Evolutionary conservation across 2,329 filamentous ascomycete species (phyloP), one percentile per base, ranked within the genome.

Genomic region (Raffaelea deltoideospora): DNA sequence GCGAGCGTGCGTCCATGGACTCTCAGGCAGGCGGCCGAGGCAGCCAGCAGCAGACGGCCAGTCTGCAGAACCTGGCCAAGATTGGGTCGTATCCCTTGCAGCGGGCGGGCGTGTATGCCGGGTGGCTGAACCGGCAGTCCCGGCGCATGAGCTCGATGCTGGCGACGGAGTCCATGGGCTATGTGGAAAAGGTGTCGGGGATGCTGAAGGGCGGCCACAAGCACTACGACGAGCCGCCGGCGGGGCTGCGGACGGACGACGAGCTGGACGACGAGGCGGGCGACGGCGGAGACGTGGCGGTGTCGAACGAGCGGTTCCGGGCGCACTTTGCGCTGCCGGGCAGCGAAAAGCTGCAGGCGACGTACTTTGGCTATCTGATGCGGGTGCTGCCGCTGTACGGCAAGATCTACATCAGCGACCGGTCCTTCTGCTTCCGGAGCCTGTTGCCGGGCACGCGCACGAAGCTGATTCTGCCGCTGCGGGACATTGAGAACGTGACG

Each of bases 171-270:
- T 92, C 88, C 1, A 93, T 94, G 77, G 86, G 85, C 2, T 96
- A 96, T 52, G 79, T 94, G 23, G 87, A 92, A 51, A 96, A 95
- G 55, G 87, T 96, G 0, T 93, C 88, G 0, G 88, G 86, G 27
- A 96, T 96, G 82, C 90, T 90, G 76, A 83, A 86, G 46, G 90
- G 90, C 24, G 84, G 84, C 11, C 78, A 79, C 48, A 86, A 79
- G 49, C 88, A 96, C 56, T 98, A 96, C 49, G 76, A 79, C 34
- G 80, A 72, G 31, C 65, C 65, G 3, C 54, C 29, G 4, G 27
- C 60, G 31, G 67, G 60, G 18, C 57, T 69, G 30, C 61, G 58
- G 22, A 61, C 63, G 2, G 69, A 75, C 31, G 69, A 74, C 14
- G 65, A 72, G n/a, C 52, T 57, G 18, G 62, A 66, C 21, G 57